Base-by-base conservation (phyloP, 2,329 filamentous ascomycete genomes). In the Emergomyces orientalis region DNA sequence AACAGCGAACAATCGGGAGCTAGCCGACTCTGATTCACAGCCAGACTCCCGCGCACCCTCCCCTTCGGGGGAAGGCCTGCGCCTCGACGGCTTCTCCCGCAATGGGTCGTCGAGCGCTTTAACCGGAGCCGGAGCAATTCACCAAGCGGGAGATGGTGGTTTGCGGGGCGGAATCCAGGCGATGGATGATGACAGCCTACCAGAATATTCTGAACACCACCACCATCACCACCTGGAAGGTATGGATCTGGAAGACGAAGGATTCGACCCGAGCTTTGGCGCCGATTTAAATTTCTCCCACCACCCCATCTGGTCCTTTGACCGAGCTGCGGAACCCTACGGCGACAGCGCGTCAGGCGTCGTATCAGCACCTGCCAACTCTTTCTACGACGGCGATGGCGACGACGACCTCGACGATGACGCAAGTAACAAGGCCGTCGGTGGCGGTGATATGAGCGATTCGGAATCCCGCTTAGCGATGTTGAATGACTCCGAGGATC, bases 51-150 rank as follows among this genome's bases (percentile, higher is more conserved):
- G 76, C 64, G 75, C 77, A 49, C 75, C 78, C 67, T 78, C 79
- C 65, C 79, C 81, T 68, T 77, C 85, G 87, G 90, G 90, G 88
- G 90, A 95, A 88, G 90, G 84, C 78, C 86, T 80, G 86, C 88
- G 88, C 84, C 89, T 91, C 88, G 89, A 82, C 87, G 87, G 82
- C 86, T 91, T 85, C 85, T 93, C 87, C 87, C 88, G 81, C 82
- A 86, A 80, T 93, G 90, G 90, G 84, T 93, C 87, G 88, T 90
- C 89, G 90, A 91, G 88, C 88, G 88, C 84, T 84, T 90, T 84
- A 83, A 82, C 76, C 83, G 86, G 81, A 90, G 86, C 81, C 84
- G 88, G 77, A 90, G 88, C 81, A 86, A 85, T 77, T 88, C 86
- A 76, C 85, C 87, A 73, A 81, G 82, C 73, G 78, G 83, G 75